Evolutionary conservation across 257 asterid genomes (phyloP), one percentile per base, ranked within the genome.

Genomic region (Datura wrightii): DNA sequence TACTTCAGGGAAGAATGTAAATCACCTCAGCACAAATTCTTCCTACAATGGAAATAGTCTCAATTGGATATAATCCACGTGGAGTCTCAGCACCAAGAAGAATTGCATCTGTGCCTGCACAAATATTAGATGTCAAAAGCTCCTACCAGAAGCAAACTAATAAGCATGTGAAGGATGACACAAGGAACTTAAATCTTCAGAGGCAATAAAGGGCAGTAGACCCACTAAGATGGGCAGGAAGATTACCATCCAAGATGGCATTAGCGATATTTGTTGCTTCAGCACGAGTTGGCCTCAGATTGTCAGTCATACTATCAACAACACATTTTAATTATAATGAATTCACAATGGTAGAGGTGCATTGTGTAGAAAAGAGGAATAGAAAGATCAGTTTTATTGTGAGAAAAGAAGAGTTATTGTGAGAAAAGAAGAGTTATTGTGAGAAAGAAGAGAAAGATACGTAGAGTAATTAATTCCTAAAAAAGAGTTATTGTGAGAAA

Each of bases 181-280:
- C 11, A 72, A 72, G 42, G 56, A 72, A 48, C 58, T 50, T 10
- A 31, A 76, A 76, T 76, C 62, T 24, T 31, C 82, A 7, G 60
- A 31, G 14, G 44, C 39, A 76, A 13, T 76, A 11, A 31, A 16
- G 48, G 60, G 48, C 42, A 24, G 81, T 74, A 48, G 11, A 48
- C 1, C 80, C 42, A 13, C 60, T 52, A 6, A 74, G 80, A 70
- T 39, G 50, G 87, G 81, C 7, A 67, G 85, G 87, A 31, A 7
- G 63, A 78, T 70, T 84, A 93, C 98, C 98, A 90, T 95, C 98
- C 87, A 94, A 88, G 79, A 95, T 98, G 62, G 98, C 98, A 90
- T 95, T 95, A 74, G 98, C 98, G 67, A 95, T 97, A 89, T 95
- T 98, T 50, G 98, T 95, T 86, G 98, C 98, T 89, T 95, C 98